Evolutionary conservation across 805 yeast genomes (phyloP).

Genomic region (Scheffersomyces coipomensis): DNA sequence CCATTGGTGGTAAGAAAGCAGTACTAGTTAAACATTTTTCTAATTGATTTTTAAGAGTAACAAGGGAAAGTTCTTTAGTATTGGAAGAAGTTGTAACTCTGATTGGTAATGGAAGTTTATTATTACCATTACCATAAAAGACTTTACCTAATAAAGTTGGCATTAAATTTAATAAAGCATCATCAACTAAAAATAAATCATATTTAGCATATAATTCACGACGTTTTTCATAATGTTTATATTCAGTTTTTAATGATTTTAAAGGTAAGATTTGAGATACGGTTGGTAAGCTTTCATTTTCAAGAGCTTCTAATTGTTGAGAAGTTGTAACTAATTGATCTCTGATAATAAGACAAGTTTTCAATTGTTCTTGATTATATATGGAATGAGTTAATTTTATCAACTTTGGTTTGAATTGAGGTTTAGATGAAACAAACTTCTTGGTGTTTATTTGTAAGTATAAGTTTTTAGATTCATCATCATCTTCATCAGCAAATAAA

Average conservation of each 20-base stretch:
- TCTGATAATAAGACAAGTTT: slow-evolving; percentile 66
- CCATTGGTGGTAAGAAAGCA: slow-evolving; percentile 67
- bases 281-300: slow-evolving; percentile 44
- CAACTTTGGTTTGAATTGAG: slow-evolving; percentile 54
- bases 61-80: slow-evolving; percentile 44
- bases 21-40: slow-evolving; percentile 58
- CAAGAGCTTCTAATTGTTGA: slow-evolving; percentile 46
- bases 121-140: slow-evolving; percentile 52
- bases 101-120: slow-evolving; percentile 55
- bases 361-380: slow-evolving; percentile 37
- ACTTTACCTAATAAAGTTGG: slow-evolving; percentile 83
- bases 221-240: slow-evolving; percentile 85
- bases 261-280: slow-evolving; percentile 62
- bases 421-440: slow-evolving; percentile 60
- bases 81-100: slow-evolving; percentile 21
- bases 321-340: slow-evolving; percentile 51
- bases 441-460: slow-evolving; percentile 65
- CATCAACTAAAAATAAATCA: slow-evolving; percentile 84
- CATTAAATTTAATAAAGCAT: slow-evolving; percentile 70
- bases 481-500: slow-evolving; percentile 47
- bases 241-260: slow-evolving; percentile 75
- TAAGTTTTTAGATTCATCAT: slow-evolving; percentile 53
- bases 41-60: slow-evolving; percentile 57
- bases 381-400: slow-evolving; percentile 49
- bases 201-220: slow-evolving; percentile 67